Conservation (phyloP, 225 moss, liverwort and hornwort genomes). For the Antitrichia curtipendula region DNA sequence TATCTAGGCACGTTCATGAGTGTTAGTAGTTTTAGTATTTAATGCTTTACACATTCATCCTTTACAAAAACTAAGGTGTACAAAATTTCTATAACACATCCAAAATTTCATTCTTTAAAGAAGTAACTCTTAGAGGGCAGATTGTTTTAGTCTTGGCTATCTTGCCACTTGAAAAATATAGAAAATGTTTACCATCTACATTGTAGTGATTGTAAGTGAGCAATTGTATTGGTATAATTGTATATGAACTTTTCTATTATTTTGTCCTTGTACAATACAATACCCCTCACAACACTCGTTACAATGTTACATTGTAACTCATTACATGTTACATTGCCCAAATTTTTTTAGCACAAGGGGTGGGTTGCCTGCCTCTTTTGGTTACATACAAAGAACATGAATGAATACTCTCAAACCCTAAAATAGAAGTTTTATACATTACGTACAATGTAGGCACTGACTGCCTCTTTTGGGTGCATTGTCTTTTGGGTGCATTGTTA, state of each 20-base stretch:
- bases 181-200: not conserved
- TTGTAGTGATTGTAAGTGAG: too few species aligned
- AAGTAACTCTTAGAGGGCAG: rapidly evolving
- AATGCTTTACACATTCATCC: not conserved
- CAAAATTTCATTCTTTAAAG: not conserved
- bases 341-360: too few species aligned
- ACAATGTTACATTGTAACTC: too few species aligned
- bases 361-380: too few species aligned
- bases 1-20: not conserved
- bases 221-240: rapidly evolving
- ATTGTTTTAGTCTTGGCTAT: not conserved
- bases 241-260: not conserved
- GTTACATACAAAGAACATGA: too few species aligned
- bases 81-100: not conserved
- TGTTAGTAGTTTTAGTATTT: not conserved
- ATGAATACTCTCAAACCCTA: too few species aligned
- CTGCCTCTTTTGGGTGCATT: too few species aligned
- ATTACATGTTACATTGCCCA: too few species aligned
- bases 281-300: not conserved
- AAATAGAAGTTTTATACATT: too few species aligned
- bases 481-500: too few species aligned
- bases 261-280: not conserved
- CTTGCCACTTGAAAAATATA: too few species aligned
- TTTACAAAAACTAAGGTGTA: not conserved
- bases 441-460: too few species aligned